phyloP scores from a whole-genome alignment of 2,329 filamentous ascomycete species.

The Fonsecaea pedrosoi region DNA sequence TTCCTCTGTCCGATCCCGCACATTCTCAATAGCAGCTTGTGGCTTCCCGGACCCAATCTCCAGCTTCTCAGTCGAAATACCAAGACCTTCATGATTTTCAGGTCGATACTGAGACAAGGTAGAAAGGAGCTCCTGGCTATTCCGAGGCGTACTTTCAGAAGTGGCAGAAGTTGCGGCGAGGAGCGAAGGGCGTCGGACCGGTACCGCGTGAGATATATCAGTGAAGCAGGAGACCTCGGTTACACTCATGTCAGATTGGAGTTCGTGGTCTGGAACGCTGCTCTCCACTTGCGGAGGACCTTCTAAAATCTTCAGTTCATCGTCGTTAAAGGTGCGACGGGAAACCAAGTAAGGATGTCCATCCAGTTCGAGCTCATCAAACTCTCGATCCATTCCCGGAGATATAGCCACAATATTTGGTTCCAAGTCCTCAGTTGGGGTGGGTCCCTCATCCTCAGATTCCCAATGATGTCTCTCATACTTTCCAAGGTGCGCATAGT shows the following conservation, averaged over 20 bases:
- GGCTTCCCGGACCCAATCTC: background rate
- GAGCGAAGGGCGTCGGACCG: conserved; percentile 26
- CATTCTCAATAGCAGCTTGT: background rate
- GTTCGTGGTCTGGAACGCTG: background rate
- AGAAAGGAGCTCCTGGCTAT: conserved; percentile 31
- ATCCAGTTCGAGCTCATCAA: conserved; percentile 38
- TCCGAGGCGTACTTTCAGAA: conserved; percentile 38
- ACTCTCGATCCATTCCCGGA: conserved; percentile 34
- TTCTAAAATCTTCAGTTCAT: conserved; percentile 36
- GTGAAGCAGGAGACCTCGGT: background rate
- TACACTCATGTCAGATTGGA: background rate
- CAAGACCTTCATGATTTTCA: background rate
- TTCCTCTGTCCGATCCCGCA: background rate
- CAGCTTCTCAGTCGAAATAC: background rate
- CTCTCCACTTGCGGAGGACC: conserved; percentile 6
- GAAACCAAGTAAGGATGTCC: conserved; percentile 37
- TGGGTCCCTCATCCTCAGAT: conserved; percentile 18
- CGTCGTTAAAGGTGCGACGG: conserved; percentile 33
- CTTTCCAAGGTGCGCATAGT: conserved; percentile 32
- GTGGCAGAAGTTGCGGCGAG: conserved; percentile 23
- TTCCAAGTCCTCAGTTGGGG: conserved; percentile 31
- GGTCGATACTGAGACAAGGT: conserved; percentile 9
- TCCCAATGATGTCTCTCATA: conserved; percentile 35
- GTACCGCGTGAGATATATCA: background rate
- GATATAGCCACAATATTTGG: conserved; percentile 37